Base-by-base conservation (phyloP, 2,329 filamentous ascomycete species). In the Phaeosphaeriaceae sp. region DNA sequence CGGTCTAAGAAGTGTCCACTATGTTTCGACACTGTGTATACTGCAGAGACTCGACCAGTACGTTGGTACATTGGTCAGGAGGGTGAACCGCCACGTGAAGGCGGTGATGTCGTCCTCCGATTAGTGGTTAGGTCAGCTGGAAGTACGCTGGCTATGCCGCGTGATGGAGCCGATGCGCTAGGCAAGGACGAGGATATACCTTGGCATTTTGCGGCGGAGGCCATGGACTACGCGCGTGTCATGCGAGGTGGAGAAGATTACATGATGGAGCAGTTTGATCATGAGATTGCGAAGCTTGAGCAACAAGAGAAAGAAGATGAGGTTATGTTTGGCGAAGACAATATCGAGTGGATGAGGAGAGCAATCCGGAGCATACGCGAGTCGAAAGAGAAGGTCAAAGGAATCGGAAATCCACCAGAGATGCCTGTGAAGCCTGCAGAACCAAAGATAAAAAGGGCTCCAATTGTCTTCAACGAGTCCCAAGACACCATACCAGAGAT, bases 1-100 rank as follows among this genome's bases (percentile, higher is more conserved):
- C 82, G 88, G 46, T 97, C 90, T 84, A 96, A 96, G 77, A 96
- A 96, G 71, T 99, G 94, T 62, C 93, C 94, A 0, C 92, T 99
- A 28, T 99, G 94, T 72, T 94, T 90, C 77, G 94, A 99, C 71
- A 87, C 84, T 39, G 85, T 99, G n/a, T 96, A 94, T 69, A 82
- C 92, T n/a, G 88, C 90, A 7, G 94, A 99, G 56, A 90, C 89
- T 17, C 83, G 90, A 40, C 92, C 94, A 1, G 92, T 97, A 17
- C 84, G 92, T 40, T 97, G 94, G 82, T 97, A 96, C 64, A 84
- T 84, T 32, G 93, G 92, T 0, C 92, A 97, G 73, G 92, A 97
- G 74, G 87, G 86, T 35, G 84, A 89, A 32, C 77, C 91, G 29
- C 91, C 92, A 4, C 82, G 86, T 28, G 88, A 93, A 65, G 93